Percentiles rank a stretch among this genome's conserved stretches.
Evolutionary conservation across 192 early-diverging fungal species (phyloP).

Genomic region (Ambispora gerdemannii): DNA sequence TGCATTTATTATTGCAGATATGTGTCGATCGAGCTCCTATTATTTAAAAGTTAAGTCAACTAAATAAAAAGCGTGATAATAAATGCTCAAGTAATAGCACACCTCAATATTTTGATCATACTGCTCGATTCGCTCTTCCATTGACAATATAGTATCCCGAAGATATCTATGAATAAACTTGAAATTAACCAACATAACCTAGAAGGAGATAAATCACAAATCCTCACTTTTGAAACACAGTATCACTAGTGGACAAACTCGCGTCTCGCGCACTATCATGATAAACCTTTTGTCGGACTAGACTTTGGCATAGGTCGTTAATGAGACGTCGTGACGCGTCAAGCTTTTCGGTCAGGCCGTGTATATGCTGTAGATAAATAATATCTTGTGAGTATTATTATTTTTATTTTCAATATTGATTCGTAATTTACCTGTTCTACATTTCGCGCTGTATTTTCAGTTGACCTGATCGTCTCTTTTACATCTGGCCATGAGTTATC

Average conservation of each 20-base stretch:
- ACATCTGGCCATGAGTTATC: not conserved
- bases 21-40: conserved; percentile 27
- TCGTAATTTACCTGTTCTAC: not conserved
- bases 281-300: not conserved
- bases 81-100: not conserved
- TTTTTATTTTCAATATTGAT: too few relatives aligned
- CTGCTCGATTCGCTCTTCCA: conserved; percentile 19
- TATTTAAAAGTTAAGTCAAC: not conserved
- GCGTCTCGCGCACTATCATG: not conserved
- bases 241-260: not conserved
- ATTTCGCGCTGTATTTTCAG: not conserved
- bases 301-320: not conserved
- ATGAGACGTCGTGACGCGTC: not conserved
- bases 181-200: too few relatives aligned
- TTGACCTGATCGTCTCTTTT: not conserved
- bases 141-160: conserved; percentile 11
- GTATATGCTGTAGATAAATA: not conserved
- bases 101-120: conserved; percentile 20
- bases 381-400: too few relatives aligned
- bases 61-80: not conserved
- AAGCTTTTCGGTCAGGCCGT: not conserved
- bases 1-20: conserved; percentile 3
- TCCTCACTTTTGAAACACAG: not conserved
- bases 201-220: not conserved
- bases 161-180: conserved; percentile 14